phyloP scores from a whole-genome alignment of 305 asterid species.

The Solanum hybrid region DNA sequence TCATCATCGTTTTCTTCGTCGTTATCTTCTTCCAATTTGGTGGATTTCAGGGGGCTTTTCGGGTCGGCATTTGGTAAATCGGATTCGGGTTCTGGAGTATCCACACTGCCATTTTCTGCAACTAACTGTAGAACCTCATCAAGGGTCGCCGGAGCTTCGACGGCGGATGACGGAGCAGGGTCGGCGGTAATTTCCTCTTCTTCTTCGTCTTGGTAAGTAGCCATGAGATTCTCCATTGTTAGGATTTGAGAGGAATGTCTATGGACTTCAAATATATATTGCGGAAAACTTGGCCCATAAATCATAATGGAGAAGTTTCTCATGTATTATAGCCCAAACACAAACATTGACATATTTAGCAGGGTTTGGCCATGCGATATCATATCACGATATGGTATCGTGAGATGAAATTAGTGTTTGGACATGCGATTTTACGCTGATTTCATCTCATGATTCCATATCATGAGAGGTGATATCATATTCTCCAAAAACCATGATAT shows the following conservation, averaged over 20 bases:
- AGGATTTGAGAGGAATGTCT: neutral
- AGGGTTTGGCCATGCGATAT: no score
- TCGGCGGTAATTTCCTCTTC: conserved; percentile 9
- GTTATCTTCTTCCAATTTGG: conserved; percentile 13
- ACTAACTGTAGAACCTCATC: neutral
- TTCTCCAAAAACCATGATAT: no score
- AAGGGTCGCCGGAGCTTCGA: neutral
- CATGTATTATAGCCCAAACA: neutral
- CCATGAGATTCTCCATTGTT: conserved; percentile 21
- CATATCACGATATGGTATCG: no score
- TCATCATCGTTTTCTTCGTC: conserved; percentile 24
- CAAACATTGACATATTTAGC: neutral
- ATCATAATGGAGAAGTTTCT: neutral
- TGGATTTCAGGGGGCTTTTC: neutral
- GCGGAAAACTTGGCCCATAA: neutral
- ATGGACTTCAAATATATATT: neutral
- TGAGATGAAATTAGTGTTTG: no score
- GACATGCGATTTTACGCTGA: no score
- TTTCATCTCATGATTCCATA: no score
- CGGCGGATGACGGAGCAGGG: neutral
- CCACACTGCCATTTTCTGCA: neutral
- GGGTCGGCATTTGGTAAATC: neutral
- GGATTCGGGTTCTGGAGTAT: conserved; percentile 12
- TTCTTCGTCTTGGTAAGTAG: conserved; percentile 20
- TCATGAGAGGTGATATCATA: no score